Conservation (phyloP, 1,284 basidiomycete genomes). For the Cryptococcus wingfieldii region DNA sequence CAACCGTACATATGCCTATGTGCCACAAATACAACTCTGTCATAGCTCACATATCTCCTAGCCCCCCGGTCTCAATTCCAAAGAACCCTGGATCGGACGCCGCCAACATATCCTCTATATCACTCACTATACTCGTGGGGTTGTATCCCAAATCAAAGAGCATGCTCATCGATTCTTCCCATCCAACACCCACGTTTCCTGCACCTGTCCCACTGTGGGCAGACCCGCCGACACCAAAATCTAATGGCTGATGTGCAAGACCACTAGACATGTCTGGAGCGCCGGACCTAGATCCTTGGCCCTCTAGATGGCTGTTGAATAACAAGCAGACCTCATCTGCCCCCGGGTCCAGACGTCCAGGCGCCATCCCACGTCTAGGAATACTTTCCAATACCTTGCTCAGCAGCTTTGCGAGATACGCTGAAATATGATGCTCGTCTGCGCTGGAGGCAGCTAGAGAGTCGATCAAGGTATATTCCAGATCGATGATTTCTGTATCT, state of each 20-base stretch:
- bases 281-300: background rate
- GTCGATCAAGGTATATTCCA: slow-evolving; percentile 11
- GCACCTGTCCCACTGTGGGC: background rate
- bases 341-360: background rate
- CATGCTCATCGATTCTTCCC: background rate
- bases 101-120: slow-evolving; percentile 14
- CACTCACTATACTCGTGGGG: slow-evolving; percentile 8
- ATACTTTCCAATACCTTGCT: background rate
- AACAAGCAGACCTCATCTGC: background rate
- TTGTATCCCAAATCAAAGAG: slow-evolving; percentile 10
- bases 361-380: background rate
- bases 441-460: slow-evolving; percentile 2
- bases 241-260: background rate
- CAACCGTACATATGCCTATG: too few species aligned
- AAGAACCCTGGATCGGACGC: background rate
- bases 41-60: too few species aligned
- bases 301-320: too few species aligned
- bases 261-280: background rate
- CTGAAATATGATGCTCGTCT: slow-evolving; percentile 9
- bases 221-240: background rate
- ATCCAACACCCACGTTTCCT: background rate
- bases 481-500: slow-evolving; percentile 10
- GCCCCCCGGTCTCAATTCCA: too few species aligned
- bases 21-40: too few species aligned
- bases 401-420: slow-evolving; percentile 7